These are phyloP conservation scores for Neltuma alba DNA, from an alignment of 306 rosid genomes.

Conservation along the genomic window DNA sequence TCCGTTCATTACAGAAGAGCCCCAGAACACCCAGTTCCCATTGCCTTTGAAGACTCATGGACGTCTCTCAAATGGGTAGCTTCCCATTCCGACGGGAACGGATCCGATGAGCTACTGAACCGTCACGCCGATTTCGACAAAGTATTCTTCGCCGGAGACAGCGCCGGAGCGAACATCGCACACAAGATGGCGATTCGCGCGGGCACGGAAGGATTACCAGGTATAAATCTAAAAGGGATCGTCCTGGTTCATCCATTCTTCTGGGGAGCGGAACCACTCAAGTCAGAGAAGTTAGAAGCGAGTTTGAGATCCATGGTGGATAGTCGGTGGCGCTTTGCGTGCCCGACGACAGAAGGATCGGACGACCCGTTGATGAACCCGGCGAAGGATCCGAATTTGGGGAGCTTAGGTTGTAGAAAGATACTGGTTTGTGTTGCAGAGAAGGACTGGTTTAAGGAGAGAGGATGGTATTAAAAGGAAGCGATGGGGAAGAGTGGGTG, in stretches of 20 bases:
- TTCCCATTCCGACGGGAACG: background rate
- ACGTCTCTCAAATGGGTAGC: background rate
- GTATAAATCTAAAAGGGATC: background rate
- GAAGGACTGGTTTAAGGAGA: conserved; percentile 41
- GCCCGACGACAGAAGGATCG: conserved; percentile 19
- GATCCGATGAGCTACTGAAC: background rate
- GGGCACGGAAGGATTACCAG: background rate
- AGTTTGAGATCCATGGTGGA: background rate
- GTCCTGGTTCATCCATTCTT: conserved; percentile 15
- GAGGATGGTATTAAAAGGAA: conserved; percentile 44
- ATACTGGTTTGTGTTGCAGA: conserved; percentile 49
- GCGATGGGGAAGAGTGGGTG: conserved; percentile 46
- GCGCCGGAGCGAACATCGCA: conserved; percentile 3
- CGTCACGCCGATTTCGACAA: background rate
- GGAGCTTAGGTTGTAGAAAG: conserved; percentile 36
- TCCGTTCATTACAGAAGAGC: conserved; percentile 20
- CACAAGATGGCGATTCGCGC: conserved; percentile 10
- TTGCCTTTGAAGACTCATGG: conserved; percentile 17
- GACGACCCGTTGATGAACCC: conserved; percentile 42
- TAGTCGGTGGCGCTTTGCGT: background rate
- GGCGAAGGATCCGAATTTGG: conserved; percentile 30
- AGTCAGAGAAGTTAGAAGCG: background rate
- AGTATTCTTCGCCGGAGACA: conserved; percentile 9
- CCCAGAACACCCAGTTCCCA: conserved; percentile 21
- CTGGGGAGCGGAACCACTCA: conserved; percentile 27